Evolutionary conservation across 2,329 filamentous ascomycete species (phyloP).

Genomic region (Harringtonia lauricola): DNA sequence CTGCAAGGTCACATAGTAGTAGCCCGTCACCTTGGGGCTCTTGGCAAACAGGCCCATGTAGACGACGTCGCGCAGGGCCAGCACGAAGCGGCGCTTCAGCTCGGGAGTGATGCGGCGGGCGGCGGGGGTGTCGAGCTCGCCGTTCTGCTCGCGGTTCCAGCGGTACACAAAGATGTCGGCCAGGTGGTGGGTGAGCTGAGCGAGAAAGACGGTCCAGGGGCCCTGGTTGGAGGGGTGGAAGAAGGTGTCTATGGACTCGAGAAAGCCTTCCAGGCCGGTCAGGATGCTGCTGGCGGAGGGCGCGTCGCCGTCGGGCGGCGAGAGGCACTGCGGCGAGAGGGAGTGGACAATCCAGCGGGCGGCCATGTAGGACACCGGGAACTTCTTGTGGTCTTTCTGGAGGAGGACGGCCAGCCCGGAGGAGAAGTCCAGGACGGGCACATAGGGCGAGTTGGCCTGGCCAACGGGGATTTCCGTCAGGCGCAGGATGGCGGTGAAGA

Average conservation of each 20-base stretch:
- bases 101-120: slow-evolving; percentile 69
- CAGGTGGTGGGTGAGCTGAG: slow-evolving; percentile 84
- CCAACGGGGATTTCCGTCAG: slow-evolving; percentile 93
- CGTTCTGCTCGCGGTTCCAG: slow-evolving; percentile 91
- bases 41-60: slow-evolving; percentile 99
- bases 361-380: slow-evolving; percentile 84
- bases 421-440: slow-evolving; percentile 68
- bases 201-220: slow-evolving; percentile 77
- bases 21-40: slow-evolving; percentile 82
- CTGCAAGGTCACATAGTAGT: slow-evolving; percentile 83
- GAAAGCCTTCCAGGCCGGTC: slow-evolving; percentile 75
- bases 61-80: slow-evolving; percentile 79
- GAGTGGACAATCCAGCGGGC: slow-evolving; percentile 91
- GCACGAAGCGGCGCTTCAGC: slow-evolving; percentile 82
- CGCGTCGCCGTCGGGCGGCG: slow-evolving; percentile 26
- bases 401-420: slow-evolving; percentile 77
- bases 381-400: slow-evolving; percentile 87
- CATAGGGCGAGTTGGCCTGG: slow-evolving; percentile 85
- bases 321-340: slow-evolving; percentile 71
- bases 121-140: slow-evolving; percentile 76
- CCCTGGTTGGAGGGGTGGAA: slow-evolving; percentile 98
- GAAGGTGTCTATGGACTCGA: slow-evolving; percentile 94
- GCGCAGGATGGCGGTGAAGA: slow-evolving; percentile 84
- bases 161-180: slow-evolving; percentile 94
- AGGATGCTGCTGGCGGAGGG: slow-evolving; percentile 59